These are phyloP conservation scores for Citrus maxima DNA, from an alignment of 345 rosid species.

Conservation along the genomic window DNA sequence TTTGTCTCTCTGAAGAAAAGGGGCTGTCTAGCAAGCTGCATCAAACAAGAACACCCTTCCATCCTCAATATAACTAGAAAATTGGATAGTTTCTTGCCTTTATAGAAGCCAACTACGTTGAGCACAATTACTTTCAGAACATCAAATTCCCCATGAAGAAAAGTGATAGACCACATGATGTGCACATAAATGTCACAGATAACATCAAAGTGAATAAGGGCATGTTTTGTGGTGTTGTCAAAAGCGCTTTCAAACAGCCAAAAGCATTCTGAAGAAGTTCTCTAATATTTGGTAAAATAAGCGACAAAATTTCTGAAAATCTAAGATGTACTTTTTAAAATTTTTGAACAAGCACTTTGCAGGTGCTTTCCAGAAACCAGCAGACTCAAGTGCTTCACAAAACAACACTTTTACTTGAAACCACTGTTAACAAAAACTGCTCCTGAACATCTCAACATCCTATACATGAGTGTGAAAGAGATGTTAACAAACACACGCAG, in stretches of 20 bases:
- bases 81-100: neutral
- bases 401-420: neutral
- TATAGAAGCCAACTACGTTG: neutral
- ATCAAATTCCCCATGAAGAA: neutral
- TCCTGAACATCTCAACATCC: neutral
- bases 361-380: neutral
- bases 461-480: neutral
- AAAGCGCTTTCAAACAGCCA: neutral
- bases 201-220: neutral
- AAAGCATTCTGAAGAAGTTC: neutral
- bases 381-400: neutral
- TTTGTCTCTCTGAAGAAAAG: constrained; percentile 74
- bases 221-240: neutral
- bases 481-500: neutral
- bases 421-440: neutral
- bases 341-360: neutral
- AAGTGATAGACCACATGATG: neutral
- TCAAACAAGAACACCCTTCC: constrained; percentile 7
- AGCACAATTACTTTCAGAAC: neutral
- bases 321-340: neutral
- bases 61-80: neutral
- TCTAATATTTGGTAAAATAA: neutral
- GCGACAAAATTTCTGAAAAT: neutral
- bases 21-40: constrained; percentile 74
- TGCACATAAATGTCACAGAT: neutral